phyloP scores from a whole-genome alignment of 129 eudicot species.

The Heracleum sosnowskyi region DNA sequence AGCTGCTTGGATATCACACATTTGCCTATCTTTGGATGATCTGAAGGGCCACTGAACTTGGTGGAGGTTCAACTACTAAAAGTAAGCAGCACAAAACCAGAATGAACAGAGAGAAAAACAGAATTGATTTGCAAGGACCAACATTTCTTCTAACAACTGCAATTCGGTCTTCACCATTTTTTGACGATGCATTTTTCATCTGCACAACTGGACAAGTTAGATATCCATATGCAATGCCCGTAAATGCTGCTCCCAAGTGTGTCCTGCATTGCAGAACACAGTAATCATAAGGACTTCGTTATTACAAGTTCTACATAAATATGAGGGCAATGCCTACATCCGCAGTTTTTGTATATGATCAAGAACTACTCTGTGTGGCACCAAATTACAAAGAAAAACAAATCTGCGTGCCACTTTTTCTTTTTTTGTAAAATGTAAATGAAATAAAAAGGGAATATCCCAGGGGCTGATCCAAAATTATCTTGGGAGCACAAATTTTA shows the following conservation, averaged over 20 bases:
- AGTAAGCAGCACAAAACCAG: constrained; percentile 44
- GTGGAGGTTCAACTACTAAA: constrained; percentile 56
- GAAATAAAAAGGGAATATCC: not conserved
- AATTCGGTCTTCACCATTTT: constrained; percentile 43
- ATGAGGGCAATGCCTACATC: not conserved
- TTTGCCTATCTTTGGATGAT: not conserved
- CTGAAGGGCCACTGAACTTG: constrained; percentile 21
- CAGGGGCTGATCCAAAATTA: not conserved
- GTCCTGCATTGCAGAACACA: constrained; percentile 38
- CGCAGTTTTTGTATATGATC: not conserved
- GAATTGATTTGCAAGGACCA: constrained; percentile 64
- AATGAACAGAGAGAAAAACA: constrained; percentile 47
- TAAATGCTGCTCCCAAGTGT: constrained; percentile 55
- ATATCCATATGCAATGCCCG: constrained; percentile 65
- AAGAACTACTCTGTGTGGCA: not conserved
- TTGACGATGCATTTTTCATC: constrained; percentile 36
- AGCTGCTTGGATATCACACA: not conserved
- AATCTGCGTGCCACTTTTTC: too few species aligned
- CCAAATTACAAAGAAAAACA: too few species aligned
- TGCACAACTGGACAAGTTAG: constrained; percentile 50
- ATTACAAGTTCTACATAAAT: not conserved
- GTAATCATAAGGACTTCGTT: not conserved
- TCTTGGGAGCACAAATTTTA: not conserved
- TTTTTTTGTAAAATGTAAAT: not conserved
- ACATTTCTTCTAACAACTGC: constrained; percentile 34